These are phyloP conservation scores for Actinidia polygama DNA, from an alignment of 179 eudicot genomes.

Conservation along the genomic window DNA sequence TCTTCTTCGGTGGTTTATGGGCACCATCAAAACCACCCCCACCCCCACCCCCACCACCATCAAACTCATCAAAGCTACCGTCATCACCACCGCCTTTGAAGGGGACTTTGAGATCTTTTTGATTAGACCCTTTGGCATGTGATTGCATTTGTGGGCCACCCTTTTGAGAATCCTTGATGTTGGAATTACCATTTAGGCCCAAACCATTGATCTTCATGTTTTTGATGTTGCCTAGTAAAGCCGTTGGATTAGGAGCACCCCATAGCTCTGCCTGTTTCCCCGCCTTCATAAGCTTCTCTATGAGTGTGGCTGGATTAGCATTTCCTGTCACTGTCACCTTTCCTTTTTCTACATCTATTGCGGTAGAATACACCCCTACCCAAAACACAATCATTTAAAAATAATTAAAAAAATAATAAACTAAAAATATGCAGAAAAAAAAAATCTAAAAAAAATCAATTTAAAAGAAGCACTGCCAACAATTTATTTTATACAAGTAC, in stretches of 20 bases:
- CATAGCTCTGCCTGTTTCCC: slow-evolving; percentile 54
- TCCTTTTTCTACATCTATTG: slow-evolving; percentile 48
- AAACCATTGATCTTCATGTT: slow-evolving; percentile 55
- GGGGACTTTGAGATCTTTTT: slow-evolving; percentile 36
- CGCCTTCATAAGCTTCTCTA: slow-evolving; percentile 50
- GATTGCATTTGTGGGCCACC: slow-evolving; percentile 48
- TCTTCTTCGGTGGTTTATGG: slow-evolving; percentile 33
- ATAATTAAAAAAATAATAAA: too few species aligned
- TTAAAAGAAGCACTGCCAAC: too few species aligned
- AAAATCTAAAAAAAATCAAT: too few species aligned
- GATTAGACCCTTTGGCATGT: slow-evolving; percentile 43
- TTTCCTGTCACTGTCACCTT: slow-evolving; percentile 48
- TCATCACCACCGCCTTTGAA: slow-evolving; percentile 35
- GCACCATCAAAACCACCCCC: slow-evolving; percentile 40
- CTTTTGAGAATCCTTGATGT: slow-evolving; percentile 42
- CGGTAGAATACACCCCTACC: slow-evolving; percentile 53
- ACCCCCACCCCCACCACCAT: too few species aligned
- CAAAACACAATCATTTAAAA: too few species aligned
- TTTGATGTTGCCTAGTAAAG: too few species aligned
- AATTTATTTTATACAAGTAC: too few species aligned
- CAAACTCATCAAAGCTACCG: slow-evolving; percentile 31
- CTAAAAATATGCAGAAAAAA: too few species aligned
- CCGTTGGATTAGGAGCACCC: too few species aligned
- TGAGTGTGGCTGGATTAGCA: slow-evolving; percentile 38
- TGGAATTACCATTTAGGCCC: slow-evolving; percentile 45